Evolutionary conservation across 75 land plant genomes (phyloP).

Genomic region (Pseudotsuga menziesii): DNA sequence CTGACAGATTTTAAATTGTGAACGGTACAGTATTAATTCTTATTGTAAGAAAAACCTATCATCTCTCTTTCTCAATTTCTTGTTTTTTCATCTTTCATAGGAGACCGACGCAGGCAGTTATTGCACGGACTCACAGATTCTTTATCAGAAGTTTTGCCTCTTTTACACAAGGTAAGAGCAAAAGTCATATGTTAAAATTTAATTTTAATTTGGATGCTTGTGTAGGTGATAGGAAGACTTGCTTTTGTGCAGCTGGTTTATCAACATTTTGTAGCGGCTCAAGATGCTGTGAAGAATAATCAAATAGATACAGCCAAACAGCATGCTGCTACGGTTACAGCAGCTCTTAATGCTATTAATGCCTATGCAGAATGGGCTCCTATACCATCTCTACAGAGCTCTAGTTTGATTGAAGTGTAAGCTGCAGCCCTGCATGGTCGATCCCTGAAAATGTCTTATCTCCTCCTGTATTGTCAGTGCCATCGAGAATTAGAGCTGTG

Average conservation of each 20-base stretch:
- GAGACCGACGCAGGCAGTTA: slow-evolving; percentile 80
- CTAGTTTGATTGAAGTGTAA: slow-evolving; percentile 82
- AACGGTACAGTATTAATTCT: not conserved
- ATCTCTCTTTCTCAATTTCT: not conserved
- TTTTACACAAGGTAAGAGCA: slow-evolving; percentile 62
- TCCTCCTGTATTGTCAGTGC: not conserved
- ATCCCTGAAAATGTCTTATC: not conserved
- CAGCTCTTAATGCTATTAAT: slow-evolving; percentile 80
- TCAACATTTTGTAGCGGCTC: slow-evolving; percentile 71
- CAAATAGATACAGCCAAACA: slow-evolving; percentile 72
- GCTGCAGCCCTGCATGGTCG: slow-evolving; percentile 2
- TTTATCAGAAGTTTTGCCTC: slow-evolving; percentile 73
- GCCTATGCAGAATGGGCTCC: slow-evolving; percentile 99
- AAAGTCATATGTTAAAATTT: not conserved
- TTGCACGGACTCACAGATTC: slow-evolving; percentile 78
- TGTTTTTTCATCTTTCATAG: slow-evolving; percentile 26
- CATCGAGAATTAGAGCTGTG: not conserved
- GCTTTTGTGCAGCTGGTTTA: slow-evolving; percentile 59
- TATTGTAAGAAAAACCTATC: slow-evolving; percentile 2
- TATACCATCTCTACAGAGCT: slow-evolving; percentile 60
- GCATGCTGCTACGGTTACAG: slow-evolving; percentile 75
- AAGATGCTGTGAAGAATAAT: slow-evolving; percentile 40
- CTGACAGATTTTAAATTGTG: not conserved
- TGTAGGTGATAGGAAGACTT: not conserved
- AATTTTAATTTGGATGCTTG: not conserved